Conservation (phyloP, 1,284 basidiomycete genomes). For the Ganoderma meredithae region DNA sequence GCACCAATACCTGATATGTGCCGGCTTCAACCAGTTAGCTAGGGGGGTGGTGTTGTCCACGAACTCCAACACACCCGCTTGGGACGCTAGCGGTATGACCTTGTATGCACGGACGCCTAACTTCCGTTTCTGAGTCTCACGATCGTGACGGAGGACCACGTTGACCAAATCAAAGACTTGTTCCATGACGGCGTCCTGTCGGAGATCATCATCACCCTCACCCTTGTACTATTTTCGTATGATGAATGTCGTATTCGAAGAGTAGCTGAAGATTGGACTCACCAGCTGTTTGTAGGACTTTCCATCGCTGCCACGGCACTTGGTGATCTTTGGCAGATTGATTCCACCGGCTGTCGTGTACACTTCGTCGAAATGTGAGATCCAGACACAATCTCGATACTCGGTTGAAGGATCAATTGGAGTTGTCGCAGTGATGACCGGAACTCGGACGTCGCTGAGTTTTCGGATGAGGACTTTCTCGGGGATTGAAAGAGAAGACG, state of each 20-base stretch:
- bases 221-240: slow-evolving; percentile 82
- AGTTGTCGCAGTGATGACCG: slow-evolving; percentile 80
- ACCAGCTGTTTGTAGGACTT: slow-evolving; percentile 84
- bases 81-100: slow-evolving; percentile 84
- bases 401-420: slow-evolving; percentile 75
- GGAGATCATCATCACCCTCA: slow-evolving; percentile 86
- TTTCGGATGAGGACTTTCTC: slow-evolving; percentile 51
- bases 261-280: slow-evolving; percentile 38
- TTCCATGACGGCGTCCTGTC: slow-evolving; percentile 99
- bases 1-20: slow-evolving; percentile 65
- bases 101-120: slow-evolving; percentile 87
- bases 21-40: slow-evolving; percentile 62
- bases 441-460: slow-evolving; percentile 70
- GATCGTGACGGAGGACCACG: slow-evolving; percentile 75
- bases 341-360: slow-evolving; percentile 83
- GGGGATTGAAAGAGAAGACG: slow-evolving; percentile 48
- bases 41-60: slow-evolving; percentile 84
- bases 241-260: neutral
- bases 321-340: slow-evolving; percentile 85
- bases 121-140: slow-evolving; percentile 77
- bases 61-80: slow-evolving; percentile 92
- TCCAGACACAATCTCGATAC: slow-evolving; percentile 75
- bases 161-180: slow-evolving; percentile 96
- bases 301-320: slow-evolving; percentile 78
- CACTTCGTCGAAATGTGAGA: slow-evolving; percentile 64